Conservation (phyloP, 2,329 filamentous ascomycete species). For the Colletotrichum ledebouriae region DNA sequence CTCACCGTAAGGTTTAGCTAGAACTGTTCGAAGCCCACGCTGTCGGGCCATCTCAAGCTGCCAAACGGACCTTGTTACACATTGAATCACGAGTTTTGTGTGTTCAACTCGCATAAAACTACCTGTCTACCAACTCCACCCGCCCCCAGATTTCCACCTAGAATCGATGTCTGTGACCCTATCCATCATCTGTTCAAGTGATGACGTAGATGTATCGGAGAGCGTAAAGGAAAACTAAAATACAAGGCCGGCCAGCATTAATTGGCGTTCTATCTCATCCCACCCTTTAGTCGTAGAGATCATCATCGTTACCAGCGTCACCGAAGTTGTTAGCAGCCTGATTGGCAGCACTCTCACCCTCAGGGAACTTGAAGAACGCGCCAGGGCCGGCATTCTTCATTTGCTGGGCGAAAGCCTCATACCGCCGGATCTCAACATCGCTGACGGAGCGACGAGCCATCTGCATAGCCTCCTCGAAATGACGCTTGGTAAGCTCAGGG, state of each 20-base stretch:
- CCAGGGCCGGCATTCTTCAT: slow-evolving; percentile 98
- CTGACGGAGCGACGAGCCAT: slow-evolving; percentile 93
- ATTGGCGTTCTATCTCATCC: slow-evolving; percentile 44
- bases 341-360: slow-evolving; percentile 74
- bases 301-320: slow-evolving; percentile 92
- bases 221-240: slow-evolving; percentile 61
- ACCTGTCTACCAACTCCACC: slow-evolving; percentile 44
- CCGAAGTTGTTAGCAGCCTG: slow-evolving; percentile 77
- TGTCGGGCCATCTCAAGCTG: too few species aligned
- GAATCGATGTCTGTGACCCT: slow-evolving; percentile 29
- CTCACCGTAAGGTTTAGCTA: too few species aligned
- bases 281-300: slow-evolving; percentile 89
- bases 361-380: slow-evolving; percentile 98
- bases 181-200: slow-evolving; percentile 38
- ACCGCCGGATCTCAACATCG: slow-evolving; percentile 96
- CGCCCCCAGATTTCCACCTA: slow-evolving; percentile 33
- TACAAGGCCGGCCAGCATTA: slow-evolving; percentile 53
- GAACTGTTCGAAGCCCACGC: too few species aligned
- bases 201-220: slow-evolving; percentile 52
- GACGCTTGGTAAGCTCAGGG: slow-evolving; percentile 92
- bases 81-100: neutral
- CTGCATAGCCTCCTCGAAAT: slow-evolving; percentile 99
- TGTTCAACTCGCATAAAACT: slow-evolving; percentile 39
- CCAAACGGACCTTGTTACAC: neutral
- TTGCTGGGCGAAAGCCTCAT: slow-evolving; percentile 98